These are phyloP conservation scores for Cinnamomum chago DNA, from an alignment of 164 flowering plant species.

Conservation along the genomic window DNA sequence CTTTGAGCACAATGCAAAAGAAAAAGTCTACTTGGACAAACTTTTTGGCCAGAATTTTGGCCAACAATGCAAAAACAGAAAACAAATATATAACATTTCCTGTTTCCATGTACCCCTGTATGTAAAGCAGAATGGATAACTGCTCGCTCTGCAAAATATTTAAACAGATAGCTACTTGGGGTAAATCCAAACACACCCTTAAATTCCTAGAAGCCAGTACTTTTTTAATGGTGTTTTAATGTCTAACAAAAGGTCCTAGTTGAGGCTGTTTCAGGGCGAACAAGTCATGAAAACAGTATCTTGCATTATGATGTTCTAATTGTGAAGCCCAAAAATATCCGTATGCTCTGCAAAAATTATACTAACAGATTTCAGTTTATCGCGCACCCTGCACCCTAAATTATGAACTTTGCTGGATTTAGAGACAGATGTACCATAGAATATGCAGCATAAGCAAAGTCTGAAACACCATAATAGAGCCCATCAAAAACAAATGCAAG, in stretches of 20 bases:
- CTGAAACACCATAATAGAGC: slow-evolving; percentile 95
- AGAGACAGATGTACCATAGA: slow-evolving; percentile 60
- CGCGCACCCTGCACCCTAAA: neutral
- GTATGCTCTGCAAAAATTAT: neutral
- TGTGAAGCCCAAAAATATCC: neutral
- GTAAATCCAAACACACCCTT: too few species aligned
- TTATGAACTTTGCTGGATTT: neutral
- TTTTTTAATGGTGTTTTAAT: too few species aligned
- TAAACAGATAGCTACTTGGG: neutral
- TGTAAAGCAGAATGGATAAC: too few species aligned
- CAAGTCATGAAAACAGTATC: neutral
- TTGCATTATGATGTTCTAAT: neutral
- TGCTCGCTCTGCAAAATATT: neutral
- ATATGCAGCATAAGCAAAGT: slow-evolving; percentile 87
- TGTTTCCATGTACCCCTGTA: too few species aligned
- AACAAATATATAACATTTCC: too few species aligned
- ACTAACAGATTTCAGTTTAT: neutral
- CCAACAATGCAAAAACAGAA: too few species aligned
- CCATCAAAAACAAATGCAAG: slow-evolving; percentile 96
- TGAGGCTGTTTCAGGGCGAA: neutral
- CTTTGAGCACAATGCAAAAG: too few species aligned
- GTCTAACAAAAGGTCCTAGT: neutral
- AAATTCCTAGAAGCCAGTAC: too few species aligned
- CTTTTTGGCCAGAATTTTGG: too few species aligned
- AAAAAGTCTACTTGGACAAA: too few species aligned